phyloP scores from a whole-genome alignment of 2,329 filamentous ascomycete genomes.

The Curvularia sp. region DNA sequence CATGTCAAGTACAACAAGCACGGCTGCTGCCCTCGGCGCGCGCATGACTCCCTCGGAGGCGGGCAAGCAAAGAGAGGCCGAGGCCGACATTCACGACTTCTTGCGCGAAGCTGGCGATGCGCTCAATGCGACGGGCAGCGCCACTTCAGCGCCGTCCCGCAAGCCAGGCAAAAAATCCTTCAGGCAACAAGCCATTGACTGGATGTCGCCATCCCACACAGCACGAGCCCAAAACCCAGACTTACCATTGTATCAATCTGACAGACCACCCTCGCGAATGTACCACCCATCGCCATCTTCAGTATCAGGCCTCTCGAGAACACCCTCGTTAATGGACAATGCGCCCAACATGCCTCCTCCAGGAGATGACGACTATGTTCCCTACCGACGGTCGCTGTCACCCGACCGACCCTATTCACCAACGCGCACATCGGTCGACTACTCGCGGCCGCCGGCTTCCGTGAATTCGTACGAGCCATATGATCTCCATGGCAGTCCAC shows the following conservation, averaged over 20 bases:
- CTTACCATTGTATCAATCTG: conserved; percentile 47
- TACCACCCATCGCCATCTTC: conserved; percentile 58
- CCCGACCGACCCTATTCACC: conserved; percentile 66
- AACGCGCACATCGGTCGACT: conserved; percentile 64
- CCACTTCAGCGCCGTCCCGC: conserved; percentile 20
- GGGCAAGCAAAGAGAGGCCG: conserved; percentile 41
- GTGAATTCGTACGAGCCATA: conserved; percentile 80
- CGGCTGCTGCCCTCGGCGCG: conserved; percentile 42
- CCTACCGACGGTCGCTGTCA: conserved; percentile 60
- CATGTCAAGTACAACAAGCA: conserved; percentile 45
- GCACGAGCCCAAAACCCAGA: conserved; percentile 37
- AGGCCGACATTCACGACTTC: conserved; percentile 54
- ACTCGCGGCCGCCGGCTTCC: conserved; percentile 73
- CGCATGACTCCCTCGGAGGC: conserved; percentile 35
- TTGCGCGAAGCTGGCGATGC: conserved; percentile 51
- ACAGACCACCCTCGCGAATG: conserved; percentile 54
- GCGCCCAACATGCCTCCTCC: conserved; percentile 62
- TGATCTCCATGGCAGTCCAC: conserved; percentile 86
- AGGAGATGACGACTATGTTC: conserved; percentile 67
- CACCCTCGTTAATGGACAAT: conserved; percentile 59
- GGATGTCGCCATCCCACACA: conserved; percentile 27
- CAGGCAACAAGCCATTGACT: conserved; percentile 33
- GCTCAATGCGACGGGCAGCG: conserved; percentile 29
- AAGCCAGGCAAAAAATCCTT: conserved; percentile 38
- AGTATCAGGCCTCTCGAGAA: conserved; percentile 53